Evolutionary conservation across 306 rosid genomes (phyloP).

Genomic region (Arachis hypogaea): DNA sequence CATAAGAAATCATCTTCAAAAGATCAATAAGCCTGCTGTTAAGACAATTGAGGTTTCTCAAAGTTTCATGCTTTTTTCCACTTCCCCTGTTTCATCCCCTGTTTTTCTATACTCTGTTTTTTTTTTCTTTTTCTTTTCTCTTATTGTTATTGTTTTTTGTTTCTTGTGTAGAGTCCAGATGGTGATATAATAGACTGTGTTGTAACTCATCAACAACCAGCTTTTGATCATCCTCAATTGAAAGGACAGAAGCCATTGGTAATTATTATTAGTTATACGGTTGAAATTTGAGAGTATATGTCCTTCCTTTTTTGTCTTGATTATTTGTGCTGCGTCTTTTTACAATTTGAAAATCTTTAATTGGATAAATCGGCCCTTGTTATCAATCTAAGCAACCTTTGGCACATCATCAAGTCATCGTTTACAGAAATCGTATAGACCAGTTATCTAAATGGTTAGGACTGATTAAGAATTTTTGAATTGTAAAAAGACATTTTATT

Average conservation of each 20-base stretch:
- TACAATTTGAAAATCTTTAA: too few relatives aligned
- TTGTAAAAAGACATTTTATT: too few relatives aligned
- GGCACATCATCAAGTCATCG: too few relatives aligned
- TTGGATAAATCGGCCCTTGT: too few relatives aligned
- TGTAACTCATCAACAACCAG: slow-evolving; percentile 78
- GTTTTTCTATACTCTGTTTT: slow-evolving; percentile 30
- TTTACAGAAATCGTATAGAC: too few relatives aligned
- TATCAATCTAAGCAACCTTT: too few relatives aligned
- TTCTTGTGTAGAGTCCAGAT: slow-evolving; percentile 68
- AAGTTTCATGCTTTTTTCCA: slow-evolving; percentile 16
- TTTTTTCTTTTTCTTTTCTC: background rate
- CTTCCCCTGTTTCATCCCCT: slow-evolving; percentile 39
- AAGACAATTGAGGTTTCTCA: slow-evolving; percentile 79
- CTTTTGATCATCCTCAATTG: slow-evolving; percentile 88
- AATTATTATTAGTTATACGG: background rate
- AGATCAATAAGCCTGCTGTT: slow-evolving; percentile 74
- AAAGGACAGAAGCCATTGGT: slow-evolving; percentile 82
- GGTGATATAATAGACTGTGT: slow-evolving; percentile 95
- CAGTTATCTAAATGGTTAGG: too few relatives aligned
- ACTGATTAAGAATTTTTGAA: too few relatives aligned
- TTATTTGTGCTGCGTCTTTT: too few relatives aligned
- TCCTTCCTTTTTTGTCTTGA: too few relatives aligned
- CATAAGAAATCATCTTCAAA: slow-evolving; percentile 62
- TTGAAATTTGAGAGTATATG: too few relatives aligned
- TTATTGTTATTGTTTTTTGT: background rate